Evolutionary conservation across 108 stramenopile species (phyloP), one percentile per base, ranked within the genome.

Genomic region (Nitzschia palea): DNA sequence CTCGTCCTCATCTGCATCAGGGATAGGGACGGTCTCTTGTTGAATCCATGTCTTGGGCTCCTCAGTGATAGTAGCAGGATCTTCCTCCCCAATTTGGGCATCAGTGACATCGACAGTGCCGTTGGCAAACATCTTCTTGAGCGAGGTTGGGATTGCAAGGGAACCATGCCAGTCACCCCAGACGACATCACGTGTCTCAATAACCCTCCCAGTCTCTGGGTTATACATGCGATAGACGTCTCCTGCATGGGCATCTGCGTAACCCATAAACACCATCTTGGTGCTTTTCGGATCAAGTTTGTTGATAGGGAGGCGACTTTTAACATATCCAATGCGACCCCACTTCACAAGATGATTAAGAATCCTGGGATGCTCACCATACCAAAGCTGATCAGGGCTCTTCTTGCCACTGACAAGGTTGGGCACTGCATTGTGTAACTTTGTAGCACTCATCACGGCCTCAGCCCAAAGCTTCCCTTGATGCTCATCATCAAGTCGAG

Each of bases 381-480:
- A 60, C 35, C 32, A 50, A 8, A n/a, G 22, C 22, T 50, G 4
- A 18, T 50, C 48, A 5, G 15, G 15, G 18, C 14, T 5, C 48
- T 42, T 42, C 40, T 14, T 14, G 8, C 5, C 17, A 18, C 48
- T 5, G 18, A 5, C 18, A 5, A 4, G 18, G 5, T 20, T 22
- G 18, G 22, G 18, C 5, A 22, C 22, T 18, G 18, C 48, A n/a
- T 50, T 37, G 35, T 35, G 62, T 32, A 52, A 15, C 14, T 20
- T 53, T 23, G 65, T 66, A 4, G 51, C 51, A 48, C 17, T 36
- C 20, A 32, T 17, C 1, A 53, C 65, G 9, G 51, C 65, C 17
- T 66, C 51, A 2, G 65, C 32, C 65, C 65, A 66, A 4, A 50
- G 48, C n/a, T n/a, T n/a, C n/a, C n/a, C n/a, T n/a, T n/a, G n/a